Evolutionary conservation across 305 asterid genomes (phyloP), one percentile per base, ranked within the genome.

Genomic region (Solanum hybrid): DNA sequence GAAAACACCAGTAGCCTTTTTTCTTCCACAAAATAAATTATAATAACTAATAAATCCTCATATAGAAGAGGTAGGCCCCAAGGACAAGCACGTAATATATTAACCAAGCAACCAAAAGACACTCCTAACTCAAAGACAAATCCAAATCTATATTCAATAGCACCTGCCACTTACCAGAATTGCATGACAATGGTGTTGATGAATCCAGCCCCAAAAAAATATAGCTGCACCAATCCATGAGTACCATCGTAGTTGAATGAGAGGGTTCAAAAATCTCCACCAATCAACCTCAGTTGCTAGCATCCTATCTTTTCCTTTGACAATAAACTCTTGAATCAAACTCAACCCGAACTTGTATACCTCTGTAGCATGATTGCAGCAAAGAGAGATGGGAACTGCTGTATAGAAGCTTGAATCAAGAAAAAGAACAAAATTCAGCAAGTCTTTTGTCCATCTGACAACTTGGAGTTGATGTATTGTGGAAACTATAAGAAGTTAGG

Each of bases 311-410:
- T 96, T 96, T 90, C 96, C 99, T 91, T 93, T 93, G 20, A 95
- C 93, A 89, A 96, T 87, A 80, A 94, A 92, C 92, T 94, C 95
- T 73, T 91, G 94, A 85, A 91, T 87, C 91, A 92, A 89, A 89
- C 85, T 87, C 41, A 92, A 88, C 86, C 93, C 92, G 88, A 92
- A 89, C 27, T 91, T 90, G 93, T 95, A 91, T 90, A 94, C 93
- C 92, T 94, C 99, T 27, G 89, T 45, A 27, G 93, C 95, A 90
- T 91, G 88, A n/a, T 85, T 90, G 94, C 95, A 93, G 92, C 99
- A 95, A 88, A 97, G 94, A 87, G 99, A 96, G 32, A 97, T 92
- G 83, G 99, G 98, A 88, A 95, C 98, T 89, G 96, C 98, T 86
- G 94, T 90, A 89, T 97, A 96, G 92, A 94, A 97, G 90, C 99